Evolutionary conservation across 768 basidiomycete genomes (phyloP), one percentile per base, ranked within the genome.

Genomic region (Russula griseocarnosa): DNA sequence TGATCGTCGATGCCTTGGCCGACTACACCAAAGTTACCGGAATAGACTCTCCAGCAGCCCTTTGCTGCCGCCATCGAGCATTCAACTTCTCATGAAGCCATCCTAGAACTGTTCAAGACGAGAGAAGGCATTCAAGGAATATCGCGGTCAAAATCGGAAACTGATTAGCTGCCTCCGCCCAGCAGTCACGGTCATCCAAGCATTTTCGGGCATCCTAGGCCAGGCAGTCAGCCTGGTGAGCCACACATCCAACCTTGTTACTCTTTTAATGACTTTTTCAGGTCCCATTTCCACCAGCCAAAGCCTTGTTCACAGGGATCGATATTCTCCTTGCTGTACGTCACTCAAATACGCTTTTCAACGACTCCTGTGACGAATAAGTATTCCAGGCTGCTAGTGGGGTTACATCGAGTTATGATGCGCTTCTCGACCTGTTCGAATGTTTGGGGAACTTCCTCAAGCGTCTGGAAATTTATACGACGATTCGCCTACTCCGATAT

Each of bases 341-440:
- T 49, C 7, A 3, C n/a, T 50, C 18, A 0, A 13, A 38, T 24
- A 5, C 16, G 5, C 5, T 16, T 4, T 55, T 20, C 3, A 4
- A 13, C 20, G 9, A 18, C 32, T 53, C 24, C 16, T 10, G 9
- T 54, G 13, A 54, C 13, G 28, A 28, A 20, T n/a, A 7, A 10
- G 3, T 18, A 3, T 28, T 0, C 3, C n/a, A 62, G 60, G 32
- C 38, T 24, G 52, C 60, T 3, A 24, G 6, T 20, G 52, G 18
- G 0, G 52, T 61, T n/a, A 40, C 26, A 16, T 55, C 47, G 16
- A 54, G 60, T 32, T 61, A 61, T 10, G 60, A 61, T 11, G 52
- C 60, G 1, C 42, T 61, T 2, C 30, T 61, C 7, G 52, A 61
- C 0, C 32, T 61, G 2, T 61, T 61, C 5, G 51, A 54, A 18